These are phyloP conservation scores for Mrakia gelida DNA, from an alignment of 768 basidiomycete species.

Conservation along the genomic window DNA sequence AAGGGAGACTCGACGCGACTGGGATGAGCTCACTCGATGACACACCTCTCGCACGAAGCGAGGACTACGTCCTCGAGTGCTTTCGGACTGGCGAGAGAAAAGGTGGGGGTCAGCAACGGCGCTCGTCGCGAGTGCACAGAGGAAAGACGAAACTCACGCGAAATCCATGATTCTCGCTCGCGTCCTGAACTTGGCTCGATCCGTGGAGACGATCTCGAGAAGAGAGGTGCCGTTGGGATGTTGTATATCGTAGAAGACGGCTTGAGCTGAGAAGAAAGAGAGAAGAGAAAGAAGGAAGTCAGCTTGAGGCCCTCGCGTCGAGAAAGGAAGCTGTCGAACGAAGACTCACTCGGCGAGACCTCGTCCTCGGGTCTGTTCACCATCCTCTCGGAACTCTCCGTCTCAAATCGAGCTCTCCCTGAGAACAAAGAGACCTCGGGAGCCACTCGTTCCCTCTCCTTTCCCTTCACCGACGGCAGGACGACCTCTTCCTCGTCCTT, in stretches of 20 bases:
- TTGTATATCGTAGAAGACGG: neutral
- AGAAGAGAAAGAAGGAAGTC: neutral
- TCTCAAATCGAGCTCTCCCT: neutral
- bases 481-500: neutral
- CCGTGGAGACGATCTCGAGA: neutral
- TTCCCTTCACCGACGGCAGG: neutral
- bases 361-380: neutral
- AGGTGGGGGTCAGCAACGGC: neutral
- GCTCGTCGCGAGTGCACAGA: too few species aligned
- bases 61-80: constrained; percentile 4
- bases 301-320: neutral
- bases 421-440: neutral
- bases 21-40: neutral
- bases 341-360: neutral
- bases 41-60: neutral
- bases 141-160: neutral
- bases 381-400: neutral
- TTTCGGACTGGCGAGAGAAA: neutral
- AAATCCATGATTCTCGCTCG: neutral
- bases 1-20: too few species aligned
- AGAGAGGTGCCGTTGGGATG: constrained; percentile 4
- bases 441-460: neutral
- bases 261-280: neutral
- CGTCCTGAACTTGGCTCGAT: constrained; percentile 3
- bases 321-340: neutral